Evolutionary conservation across 805 yeast species (phyloP).

Genomic region (Torulaspora franciscae): DNA sequence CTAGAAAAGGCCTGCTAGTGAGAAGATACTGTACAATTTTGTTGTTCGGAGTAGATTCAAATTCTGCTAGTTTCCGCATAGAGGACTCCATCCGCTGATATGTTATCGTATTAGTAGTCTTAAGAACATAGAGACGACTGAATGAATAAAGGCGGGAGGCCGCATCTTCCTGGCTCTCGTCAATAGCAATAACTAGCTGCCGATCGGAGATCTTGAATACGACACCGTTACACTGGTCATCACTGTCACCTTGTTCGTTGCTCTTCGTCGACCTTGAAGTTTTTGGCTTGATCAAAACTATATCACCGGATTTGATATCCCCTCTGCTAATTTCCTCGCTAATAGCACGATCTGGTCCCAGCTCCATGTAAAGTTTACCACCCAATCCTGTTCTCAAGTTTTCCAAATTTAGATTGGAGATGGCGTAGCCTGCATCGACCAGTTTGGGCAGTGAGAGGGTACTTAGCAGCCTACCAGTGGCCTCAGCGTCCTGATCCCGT

Average conservation of each 20-base stretch:
- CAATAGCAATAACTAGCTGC: conserved; percentile 54
- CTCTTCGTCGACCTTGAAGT: conserved; percentile 21
- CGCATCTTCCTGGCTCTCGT: conserved; percentile 51
- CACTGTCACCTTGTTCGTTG: conserved; percentile 19
- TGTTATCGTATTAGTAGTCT: conserved; percentile 58
- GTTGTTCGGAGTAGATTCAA: conserved; percentile 36
- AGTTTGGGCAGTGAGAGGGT: conserved; percentile 57
- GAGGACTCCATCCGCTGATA: conserved; percentile 76
- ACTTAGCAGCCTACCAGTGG: conserved; percentile 41
- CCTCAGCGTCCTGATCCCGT: conserved; percentile 48
- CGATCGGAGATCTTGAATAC: conserved; percentile 49
- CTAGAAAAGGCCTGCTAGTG: conserved; percentile 34
- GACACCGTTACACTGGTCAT: conserved; percentile 53
- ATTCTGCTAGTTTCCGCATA: conserved; percentile 57
- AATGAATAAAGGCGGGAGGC: conserved; percentile 40
- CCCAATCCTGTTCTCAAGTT: conserved; percentile 72
- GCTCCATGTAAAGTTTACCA: conserved; percentile 54
- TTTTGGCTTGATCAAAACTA: conserved; percentile 51
- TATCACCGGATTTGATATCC: conserved; percentile 67
- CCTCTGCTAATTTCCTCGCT: conserved; percentile 42
- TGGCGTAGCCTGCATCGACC: conserved; percentile 70
- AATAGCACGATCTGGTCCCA: conserved; percentile 49
- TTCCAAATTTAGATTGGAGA: conserved; percentile 57
- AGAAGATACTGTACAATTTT: conserved; percentile 44
- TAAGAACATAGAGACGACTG: conserved; percentile 37